phyloP scores from a whole-genome alignment of 306 rosid species.

The Carpinus fangiana region DNA sequence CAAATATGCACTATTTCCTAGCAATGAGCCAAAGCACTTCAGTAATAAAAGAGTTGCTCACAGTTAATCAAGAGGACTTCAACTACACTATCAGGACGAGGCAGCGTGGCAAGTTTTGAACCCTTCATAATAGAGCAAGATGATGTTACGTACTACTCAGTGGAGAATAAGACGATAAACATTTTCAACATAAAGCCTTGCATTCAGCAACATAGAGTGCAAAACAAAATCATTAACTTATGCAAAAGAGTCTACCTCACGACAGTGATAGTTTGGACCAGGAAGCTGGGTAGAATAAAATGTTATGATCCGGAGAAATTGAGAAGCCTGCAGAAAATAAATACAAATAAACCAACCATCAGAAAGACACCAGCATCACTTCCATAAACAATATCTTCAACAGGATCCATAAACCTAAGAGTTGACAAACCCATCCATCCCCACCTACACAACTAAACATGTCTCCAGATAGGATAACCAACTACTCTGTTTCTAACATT shows the following conservation, averaged over 20 bases:
- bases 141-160: not conserved
- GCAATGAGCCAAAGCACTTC: conserved; percentile 11
- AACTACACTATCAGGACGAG: conserved; percentile 64
- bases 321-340: conserved; percentile 66
- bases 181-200: not conserved
- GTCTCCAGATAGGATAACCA: not conserved
- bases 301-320: conserved; percentile 78
- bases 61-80: conserved; percentile 86
- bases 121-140: conserved; percentile 53
- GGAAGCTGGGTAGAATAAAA: conserved; percentile 99
- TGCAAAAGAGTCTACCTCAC: conserved; percentile 61
- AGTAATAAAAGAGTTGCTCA: conserved; percentile 33
- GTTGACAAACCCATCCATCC: not conserved
- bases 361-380: conserved; percentile 8
- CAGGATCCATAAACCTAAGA: not conserved
- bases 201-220: not conserved
- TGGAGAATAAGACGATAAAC: too few species aligned
- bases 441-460: not conserved
- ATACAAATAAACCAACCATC: conserved; percentile 16
- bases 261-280: conserved; percentile 98
- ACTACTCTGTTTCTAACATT: not conserved
- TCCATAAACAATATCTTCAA: conserved; percentile 3
- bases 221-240: not conserved
- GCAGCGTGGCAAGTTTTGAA: conserved; percentile 78
- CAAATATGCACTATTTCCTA: not conserved